Conservation (phyloP, 768 basidiomycete species). For the Leccinum rimulosum region DNA sequence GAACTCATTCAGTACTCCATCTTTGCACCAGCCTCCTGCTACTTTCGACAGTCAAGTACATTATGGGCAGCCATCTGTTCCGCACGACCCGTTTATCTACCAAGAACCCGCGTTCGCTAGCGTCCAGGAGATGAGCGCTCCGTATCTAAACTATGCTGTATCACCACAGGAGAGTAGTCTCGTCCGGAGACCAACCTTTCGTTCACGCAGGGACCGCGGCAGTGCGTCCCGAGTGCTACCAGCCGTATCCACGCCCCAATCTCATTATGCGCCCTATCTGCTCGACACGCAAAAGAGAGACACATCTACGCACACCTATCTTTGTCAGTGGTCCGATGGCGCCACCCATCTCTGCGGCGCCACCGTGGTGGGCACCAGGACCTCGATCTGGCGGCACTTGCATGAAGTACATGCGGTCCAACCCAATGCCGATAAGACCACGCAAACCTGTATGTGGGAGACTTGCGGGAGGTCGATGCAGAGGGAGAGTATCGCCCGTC, state of each 20-base stretch:
- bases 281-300: background rate
- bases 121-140: background rate
- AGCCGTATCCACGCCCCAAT: background rate
- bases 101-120: background rate
- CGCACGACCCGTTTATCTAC: background rate
- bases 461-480: constrained; percentile 19
- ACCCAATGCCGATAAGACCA: constrained; percentile 9
- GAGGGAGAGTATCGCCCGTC: constrained; percentile 26
- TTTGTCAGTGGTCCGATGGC: constrained; percentile 15
- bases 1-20: background rate
- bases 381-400: constrained; percentile 15
- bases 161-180: background rate
- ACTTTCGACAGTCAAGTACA: background rate
- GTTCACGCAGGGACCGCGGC: background rate
- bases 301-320: background rate
- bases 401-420: constrained; percentile 5
- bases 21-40: background rate
- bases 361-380: constrained; percentile 2
- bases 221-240: background rate
- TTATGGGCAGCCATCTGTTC: background rate
- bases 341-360: background rate
- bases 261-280: constrained; percentile 9
- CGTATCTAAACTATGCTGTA: background rate
- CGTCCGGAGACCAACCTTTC: background rate
- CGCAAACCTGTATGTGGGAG: constrained; percentile 16